Base-by-base conservation (phyloP, 176 grass and related monocot species). In the Hsuehochloa calcarea region DNA sequence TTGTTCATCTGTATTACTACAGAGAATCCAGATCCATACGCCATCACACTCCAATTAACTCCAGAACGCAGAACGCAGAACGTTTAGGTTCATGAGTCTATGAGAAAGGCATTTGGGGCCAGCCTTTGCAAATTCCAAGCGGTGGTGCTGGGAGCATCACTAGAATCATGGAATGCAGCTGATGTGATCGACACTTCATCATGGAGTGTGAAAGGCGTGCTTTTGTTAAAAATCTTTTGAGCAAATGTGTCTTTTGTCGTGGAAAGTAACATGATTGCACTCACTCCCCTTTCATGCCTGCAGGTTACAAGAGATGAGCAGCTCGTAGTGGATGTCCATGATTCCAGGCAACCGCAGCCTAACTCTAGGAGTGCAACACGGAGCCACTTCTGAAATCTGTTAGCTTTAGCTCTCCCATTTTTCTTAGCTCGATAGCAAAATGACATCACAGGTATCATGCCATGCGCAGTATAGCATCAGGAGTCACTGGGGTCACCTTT, bases 191-290 rank as follows among this genome's bases (percentile, higher is more conserved):
- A 20, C 52, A 55, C 52, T 55, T 55, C 52, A 55, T 55, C 19
- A 55, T 19, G 31, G 31, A 34, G 31, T 34, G 20, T 22, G 52
- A 55, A 8, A 22, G 51, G 27, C 20, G n/a, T 61, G 54, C 3
- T n/a, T 72, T 58, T 44, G 64, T 15, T 71, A 44, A 13, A 55
- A 50, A 64, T 64, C 6, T 74, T 83, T 45, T 27, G 47, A 50
- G 43, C 40, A 74, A 83, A 74, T 74, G 81, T 12, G 41, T 35
- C 50, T 82, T 64, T 74, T 23, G 19, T 10, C 41, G 35, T 5
- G 73, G 58, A 76, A 43, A 77, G 82, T 15, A 85, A 68, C 63
- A 56, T 85, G 73, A 46, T 77, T 68, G 47, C 64, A 68, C 47
- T 58, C 72, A 76, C 19, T 8, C 19, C 51, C 52, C 52, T 22